Percentiles rank a stretch among this genome's conserved stretches.
These are phyloP conservation scores for Tricholoma furcatifolium DNA, from an alignment of 768 basidiomycete species.

Conservation along the genomic window DNA sequence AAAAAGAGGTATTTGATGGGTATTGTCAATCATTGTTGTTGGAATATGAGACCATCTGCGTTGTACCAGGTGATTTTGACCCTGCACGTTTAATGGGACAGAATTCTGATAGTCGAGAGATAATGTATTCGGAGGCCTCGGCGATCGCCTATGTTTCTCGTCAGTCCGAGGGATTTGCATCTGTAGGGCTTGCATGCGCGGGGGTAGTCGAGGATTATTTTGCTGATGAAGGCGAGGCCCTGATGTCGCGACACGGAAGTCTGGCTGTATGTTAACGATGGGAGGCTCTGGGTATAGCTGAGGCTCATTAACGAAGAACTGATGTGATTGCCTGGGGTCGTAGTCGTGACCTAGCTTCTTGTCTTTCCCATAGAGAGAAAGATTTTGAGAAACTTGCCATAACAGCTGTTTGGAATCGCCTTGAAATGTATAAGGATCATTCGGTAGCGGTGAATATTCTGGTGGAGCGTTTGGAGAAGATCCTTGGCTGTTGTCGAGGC, in stretches of 20 bases:
- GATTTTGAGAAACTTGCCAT: background rate
- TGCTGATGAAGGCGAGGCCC: constrained; percentile 10
- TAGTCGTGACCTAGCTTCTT: background rate
- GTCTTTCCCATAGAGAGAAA: background rate
- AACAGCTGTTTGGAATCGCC: background rate
- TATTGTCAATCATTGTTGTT: constrained; percentile 8
- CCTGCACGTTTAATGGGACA: background rate
- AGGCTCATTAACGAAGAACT: constrained; percentile 1
- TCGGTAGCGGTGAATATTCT: constrained; percentile 10
- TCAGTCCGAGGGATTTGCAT: constrained; percentile 15
- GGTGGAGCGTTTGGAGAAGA: constrained; percentile 7
- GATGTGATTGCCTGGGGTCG: constrained; percentile 1
- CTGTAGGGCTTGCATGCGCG: constrained; percentile 21
- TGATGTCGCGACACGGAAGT: constrained; percentile 7
- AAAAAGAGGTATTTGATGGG: constrained; percentile 9
- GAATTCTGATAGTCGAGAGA: background rate
- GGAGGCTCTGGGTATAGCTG: background rate
- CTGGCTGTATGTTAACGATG: constrained; percentile 3
- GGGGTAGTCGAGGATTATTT: constrained; percentile 16
- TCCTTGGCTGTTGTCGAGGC: constrained; percentile 1
- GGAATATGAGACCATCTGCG: constrained; percentile 3
- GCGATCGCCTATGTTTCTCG: constrained; percentile 15
- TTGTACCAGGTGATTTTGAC: background rate
- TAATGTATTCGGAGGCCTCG: constrained; percentile 4
- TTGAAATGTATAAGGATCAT: background rate